Evolutionary conservation across 2,329 filamentous ascomycete genomes (phyloP), one percentile per base, ranked within the genome.

Genomic region (Cytospora leucostoma): DNA sequence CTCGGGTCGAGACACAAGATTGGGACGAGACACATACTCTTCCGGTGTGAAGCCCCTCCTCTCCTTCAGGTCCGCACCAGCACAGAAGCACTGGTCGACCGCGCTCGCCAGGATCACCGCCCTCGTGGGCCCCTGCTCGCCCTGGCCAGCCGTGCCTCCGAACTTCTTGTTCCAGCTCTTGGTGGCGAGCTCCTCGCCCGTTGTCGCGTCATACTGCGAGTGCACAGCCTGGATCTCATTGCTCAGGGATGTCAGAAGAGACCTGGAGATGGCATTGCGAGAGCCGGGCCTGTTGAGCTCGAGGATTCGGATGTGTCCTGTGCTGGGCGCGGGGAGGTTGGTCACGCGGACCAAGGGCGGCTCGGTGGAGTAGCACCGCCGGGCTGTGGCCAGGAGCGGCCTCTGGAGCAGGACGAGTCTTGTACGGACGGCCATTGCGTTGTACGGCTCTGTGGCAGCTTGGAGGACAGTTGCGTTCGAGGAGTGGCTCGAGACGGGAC

Each of bases 41-140:
- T 92, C 85, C 65, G 82, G 83, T 1, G 86, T 88, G 76, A 97
- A 95, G 4, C 82, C 85, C 64, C 84, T 84, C 34, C 94, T 82
- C 80, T 97, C 94, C 74, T 97, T 98, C 71, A 99, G 78, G 74
- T 99, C 95, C 4, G 95, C 95, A 44, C 95, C 95, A 0, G 95
- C 92, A 76, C 95, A 99, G 76, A 99, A 99, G 70, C 88, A 90
- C 32, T 86, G 82, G 70, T 97, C 92, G n/a, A 92, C 84, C 49
- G 92, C 91, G 72, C 91, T 96, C 12, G 92, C 90, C 17, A 99
- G 71, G 49, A 99, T 86, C 69, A 99, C 75, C 2, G 91, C 94
- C 68, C 95, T 81, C 17, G 93, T 97, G 0, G 84, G 83, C 0
- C 82, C 83, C 65, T 76, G 79, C 67, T 80, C 69, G 63, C 80